Base-by-base conservation (phyloP, 306 rosid genomes). In the Vigna angularis region DNA sequence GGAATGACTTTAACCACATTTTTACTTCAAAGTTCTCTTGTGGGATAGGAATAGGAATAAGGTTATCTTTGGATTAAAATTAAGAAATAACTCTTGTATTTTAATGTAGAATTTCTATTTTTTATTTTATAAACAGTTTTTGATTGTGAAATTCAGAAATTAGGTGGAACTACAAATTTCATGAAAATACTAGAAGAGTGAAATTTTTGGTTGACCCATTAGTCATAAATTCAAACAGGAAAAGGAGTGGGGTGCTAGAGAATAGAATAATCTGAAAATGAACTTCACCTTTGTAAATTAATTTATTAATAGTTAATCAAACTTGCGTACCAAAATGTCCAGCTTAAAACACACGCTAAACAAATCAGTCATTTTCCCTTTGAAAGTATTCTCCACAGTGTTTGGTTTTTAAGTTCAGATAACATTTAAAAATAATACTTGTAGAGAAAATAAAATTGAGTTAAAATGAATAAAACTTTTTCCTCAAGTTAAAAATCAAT, bases 1-100 rank as follows among this genome's bases (percentile, higher is more conserved):
- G 75, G 70, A 57, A n/a, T 28, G 52, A 53, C 47, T 55, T 66
- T 64, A 75, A 34, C 22, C 49, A 30, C 1, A 51, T 71, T 52
- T 52, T 40, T 11, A 17, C 18, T 45, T 75, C 34, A n/a, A 36
- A 51, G 44, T 52, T 18, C 26, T 32, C 17, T 38, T 1, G 0
- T 4, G 15, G 30, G 36, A 65, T 16, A 22, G 12, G 47, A 24
- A 26, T 26, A 26, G 3, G 28, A 26, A 26, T 26, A 26, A 26
- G 20, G n/a, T 12, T 4, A 48, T 48, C 16, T 48, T 48, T 13
- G 17, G 52, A 49, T 49, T 49, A 49, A 48, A 49, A 15, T 15
- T 15, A 49, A 4, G 8, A 48, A 13, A 48, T 0, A 1, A 48
- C 15, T 47, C 11, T 12, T 44, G 14, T 0, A 44, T 44, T 48